phyloP scores from a whole-genome alignment of 2,329 filamentous ascomycete genomes.

The Chrysoporthe deuterocubensis region DNA sequence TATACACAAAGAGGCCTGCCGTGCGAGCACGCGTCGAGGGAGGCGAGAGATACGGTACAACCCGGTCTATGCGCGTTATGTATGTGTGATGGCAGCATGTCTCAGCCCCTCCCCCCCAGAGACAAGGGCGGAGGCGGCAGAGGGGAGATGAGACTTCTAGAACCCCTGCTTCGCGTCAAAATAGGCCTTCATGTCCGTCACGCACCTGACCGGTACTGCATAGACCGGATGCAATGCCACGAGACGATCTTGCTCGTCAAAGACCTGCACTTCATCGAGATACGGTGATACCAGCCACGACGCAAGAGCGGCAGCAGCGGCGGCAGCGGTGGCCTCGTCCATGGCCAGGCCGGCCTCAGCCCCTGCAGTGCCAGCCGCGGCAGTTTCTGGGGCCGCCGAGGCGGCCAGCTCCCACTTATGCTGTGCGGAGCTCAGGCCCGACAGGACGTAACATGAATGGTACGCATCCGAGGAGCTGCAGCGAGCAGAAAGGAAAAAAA shows the following conservation, averaged over 20 bases:
- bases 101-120: conserved; percentile 13
- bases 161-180: conserved; percentile 64
- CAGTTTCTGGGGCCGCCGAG: conserved; percentile 41
- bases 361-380: conserved; percentile 36
- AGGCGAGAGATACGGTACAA: conserved; percentile 3
- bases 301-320: conserved; percentile 22
- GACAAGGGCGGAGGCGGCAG: neutral
- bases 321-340: conserved; percentile 31
- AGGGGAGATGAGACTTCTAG: conserved; percentile 36
- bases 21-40: conserved; percentile 3
- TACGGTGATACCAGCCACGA: conserved; percentile 54
- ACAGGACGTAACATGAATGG: conserved; percentile 90
- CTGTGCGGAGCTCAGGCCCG: conserved; percentile 82
- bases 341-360: conserved; percentile 35
- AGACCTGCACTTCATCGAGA: conserved; percentile 61
- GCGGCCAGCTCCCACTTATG: conserved; percentile 61
- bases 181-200: conserved; percentile 67
- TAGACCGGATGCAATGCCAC: conserved; percentile 80
- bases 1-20: conserved; percentile 13
- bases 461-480: conserved; percentile 79
- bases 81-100: conserved; percentile 15
- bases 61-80: conserved; percentile 5
- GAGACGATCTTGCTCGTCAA: conserved; percentile 73
- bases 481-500: neutral
- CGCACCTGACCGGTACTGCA: conserved; percentile 74